These are phyloP conservation scores for Fusarium burgessii DNA, from an alignment of 2,329 filamentous ascomycete species.

Conservation along the genomic window DNA sequence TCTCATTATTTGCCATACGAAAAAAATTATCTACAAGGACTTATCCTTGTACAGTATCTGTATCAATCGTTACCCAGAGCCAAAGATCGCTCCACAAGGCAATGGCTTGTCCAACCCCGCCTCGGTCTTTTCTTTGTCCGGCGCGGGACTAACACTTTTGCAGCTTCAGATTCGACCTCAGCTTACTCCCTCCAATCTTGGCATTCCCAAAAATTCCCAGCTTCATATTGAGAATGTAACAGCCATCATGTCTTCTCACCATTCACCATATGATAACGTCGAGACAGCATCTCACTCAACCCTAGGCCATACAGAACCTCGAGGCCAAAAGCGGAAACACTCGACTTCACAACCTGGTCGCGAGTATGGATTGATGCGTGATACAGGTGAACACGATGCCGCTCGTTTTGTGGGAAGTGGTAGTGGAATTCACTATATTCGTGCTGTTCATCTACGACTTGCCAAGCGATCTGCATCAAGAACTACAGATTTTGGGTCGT, in stretches of 20 bases:
- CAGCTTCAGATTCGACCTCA: neutral
- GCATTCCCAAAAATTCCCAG: neutral
- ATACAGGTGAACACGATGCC: conserved; percentile 58
- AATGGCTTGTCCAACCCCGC: conserved; percentile 36
- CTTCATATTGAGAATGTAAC: neutral
- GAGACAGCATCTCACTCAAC: conserved; percentile 46
- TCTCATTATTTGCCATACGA: conserved; percentile 34
- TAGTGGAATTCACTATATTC: conserved; percentile 70
- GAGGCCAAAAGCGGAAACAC: conserved; percentile 47
- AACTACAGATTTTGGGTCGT: conserved; percentile 19
- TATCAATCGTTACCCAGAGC: neutral
- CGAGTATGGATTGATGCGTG: conserved; percentile 61
- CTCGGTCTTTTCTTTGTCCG: conserved; percentile 48
- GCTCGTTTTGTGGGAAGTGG: conserved; percentile 68
- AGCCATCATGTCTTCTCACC: conserved; percentile 44
- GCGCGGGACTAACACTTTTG: conserved; percentile 14
- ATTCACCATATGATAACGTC: conserved; percentile 47
- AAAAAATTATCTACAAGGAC: conserved; percentile 7
- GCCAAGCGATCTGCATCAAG: conserved; percentile 42
- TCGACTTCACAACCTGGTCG: conserved; percentile 47
- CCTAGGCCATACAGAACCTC: conserved; percentile 36
- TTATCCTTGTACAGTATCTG: neutral
- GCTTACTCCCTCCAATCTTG: neutral
- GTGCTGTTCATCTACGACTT: conserved; percentile 65
- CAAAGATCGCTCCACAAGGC: neutral